These are phyloP conservation scores for Phytophthora cryptogea DNA, from an alignment of 352 stramenopile genomes.

Conservation along the genomic window DNA sequence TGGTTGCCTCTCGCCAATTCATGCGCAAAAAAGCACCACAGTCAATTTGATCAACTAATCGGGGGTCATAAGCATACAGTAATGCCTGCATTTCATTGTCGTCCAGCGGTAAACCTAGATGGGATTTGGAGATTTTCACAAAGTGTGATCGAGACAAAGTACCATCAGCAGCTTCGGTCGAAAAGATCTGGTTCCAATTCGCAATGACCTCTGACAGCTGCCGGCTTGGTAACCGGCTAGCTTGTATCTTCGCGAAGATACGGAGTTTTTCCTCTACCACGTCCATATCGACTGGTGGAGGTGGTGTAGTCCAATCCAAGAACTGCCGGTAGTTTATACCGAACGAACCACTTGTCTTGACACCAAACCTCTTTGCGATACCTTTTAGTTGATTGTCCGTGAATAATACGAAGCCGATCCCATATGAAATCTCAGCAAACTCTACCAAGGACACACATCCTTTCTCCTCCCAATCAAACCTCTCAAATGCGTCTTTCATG, in stretches of 20 bases:
- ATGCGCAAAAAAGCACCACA: constrained; percentile 56
- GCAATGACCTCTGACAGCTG: constrained; percentile 45
- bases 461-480: constrained; percentile 66
- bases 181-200: constrained; percentile 50
- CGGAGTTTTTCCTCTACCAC: constrained; percentile 57
- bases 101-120: constrained; percentile 46
- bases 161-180: constrained; percentile 13
- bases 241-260: constrained; percentile 40
- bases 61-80: constrained; percentile 59
- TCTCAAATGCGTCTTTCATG: constrained; percentile 56
- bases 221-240: constrained; percentile 31
- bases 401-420: constrained; percentile 53
- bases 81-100: constrained; percentile 56
- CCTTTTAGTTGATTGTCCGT: constrained; percentile 43
- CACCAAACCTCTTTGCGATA: constrained; percentile 59
- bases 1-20: constrained; percentile 51
- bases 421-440: constrained; percentile 47
- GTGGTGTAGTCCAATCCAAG: constrained; percentile 68
- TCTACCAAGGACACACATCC: constrained; percentile 50
- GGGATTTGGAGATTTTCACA: constrained; percentile 36
- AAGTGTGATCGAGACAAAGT: constrained; percentile 47
- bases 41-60: constrained; percentile 57
- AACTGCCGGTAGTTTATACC: constrained; percentile 73
- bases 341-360: constrained; percentile 48
- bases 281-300: constrained; percentile 38